Evolutionary conservation across 148 eudicot species (phyloP), one percentile per base, ranked within the genome.

Genomic region (Heliamphora exappendiculata): DNA sequence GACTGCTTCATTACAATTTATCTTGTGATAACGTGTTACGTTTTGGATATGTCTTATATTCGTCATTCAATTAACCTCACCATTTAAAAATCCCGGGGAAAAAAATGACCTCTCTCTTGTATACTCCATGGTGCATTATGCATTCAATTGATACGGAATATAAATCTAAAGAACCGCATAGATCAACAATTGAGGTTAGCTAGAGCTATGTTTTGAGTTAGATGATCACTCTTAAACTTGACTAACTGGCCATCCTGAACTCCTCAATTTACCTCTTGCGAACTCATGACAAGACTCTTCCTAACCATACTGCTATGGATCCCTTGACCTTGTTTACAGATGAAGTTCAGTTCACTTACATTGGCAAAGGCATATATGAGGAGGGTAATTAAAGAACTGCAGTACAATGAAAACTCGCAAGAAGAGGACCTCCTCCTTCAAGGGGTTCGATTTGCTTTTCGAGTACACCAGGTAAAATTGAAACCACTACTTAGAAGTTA

Each of bases 401-500:
- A 78, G 41, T 58, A 67, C 78, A 76, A 84, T 16, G 89, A 73
- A 62, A 75, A 81, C 75, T 54, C 79, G 22, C 88, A 83, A 79
- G 82, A 78, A 50, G 90, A 86, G 22, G 91, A 88, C 16, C 76
- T 91, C 78, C 72, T 91, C 62, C 80, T 89, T 49, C 94, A 91
- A 70, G 94, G 87, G 2, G 98, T 90, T 79, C 88, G 90, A 22
- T 93, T 93, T 77, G 98, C 94, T 14, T 93, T 81, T 66, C 87
- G 95, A 76, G 92, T 91, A 50, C 98, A 93, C 83, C 98, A 93
- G 93, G 98, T 93, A 81, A 65, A 34, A 2, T 19, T 31, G 0
- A 54, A 33, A 36, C 54, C 76, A 54, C 36, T 28, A 20, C n/a
- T n/a, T n/a, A n/a, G n/a, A 16, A 0, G 13, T 1, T 16, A 54